Evolutionary conservation across 1,139 yeast genomes (phyloP), one percentile per base, ranked within the genome.

Genomic region (Kluyveromyces marxianus): DNA sequence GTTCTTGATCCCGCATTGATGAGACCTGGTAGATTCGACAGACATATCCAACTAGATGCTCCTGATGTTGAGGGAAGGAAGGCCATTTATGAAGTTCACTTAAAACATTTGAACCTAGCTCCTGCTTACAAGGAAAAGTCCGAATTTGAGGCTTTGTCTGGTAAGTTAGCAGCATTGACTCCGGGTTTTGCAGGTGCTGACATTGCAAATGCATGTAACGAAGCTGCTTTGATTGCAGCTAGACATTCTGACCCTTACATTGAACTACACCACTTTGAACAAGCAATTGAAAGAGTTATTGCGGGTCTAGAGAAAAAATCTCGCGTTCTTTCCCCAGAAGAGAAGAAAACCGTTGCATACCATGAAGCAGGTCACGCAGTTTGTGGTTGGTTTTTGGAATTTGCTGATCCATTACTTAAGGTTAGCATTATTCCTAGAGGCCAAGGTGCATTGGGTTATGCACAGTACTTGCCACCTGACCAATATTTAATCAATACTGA

Each of bases 331-430:
- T 79, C 85, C 29, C 81, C 84, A 4, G 92, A 85, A 50, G 97
- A 92, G 67, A 86, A 88, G 67, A 80, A 71, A 52, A 80, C 88
- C 42, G 97, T 92, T 48, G 98, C 98, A 0, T 94, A 87, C 62
- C 98, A 92, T 63, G 98, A 92, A 68, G 98, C 98, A 2, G 98
- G 98, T 0, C 98, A 92, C 67, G 98, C 98, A 3, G 81, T 92
- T 49, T 90, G 97, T 69, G 98, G 98, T 8, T 92, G 98, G 98
- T 89, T 70, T 63, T 74, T 92, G 59, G 78, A 81, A 68, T 76
- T 76, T 67, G 96, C 97, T 2, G 96, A 89, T 62, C 98, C 98
- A 7, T 71, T 92, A 51, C 76, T 92, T 54, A 92, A 92, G 69
- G 98, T 92, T 21, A 87, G 97, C 4, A 92, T 92, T 59, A 88